phyloP scores from a whole-genome alignment of 768 basidiomycete species.

The Phaffia australis region DNA sequence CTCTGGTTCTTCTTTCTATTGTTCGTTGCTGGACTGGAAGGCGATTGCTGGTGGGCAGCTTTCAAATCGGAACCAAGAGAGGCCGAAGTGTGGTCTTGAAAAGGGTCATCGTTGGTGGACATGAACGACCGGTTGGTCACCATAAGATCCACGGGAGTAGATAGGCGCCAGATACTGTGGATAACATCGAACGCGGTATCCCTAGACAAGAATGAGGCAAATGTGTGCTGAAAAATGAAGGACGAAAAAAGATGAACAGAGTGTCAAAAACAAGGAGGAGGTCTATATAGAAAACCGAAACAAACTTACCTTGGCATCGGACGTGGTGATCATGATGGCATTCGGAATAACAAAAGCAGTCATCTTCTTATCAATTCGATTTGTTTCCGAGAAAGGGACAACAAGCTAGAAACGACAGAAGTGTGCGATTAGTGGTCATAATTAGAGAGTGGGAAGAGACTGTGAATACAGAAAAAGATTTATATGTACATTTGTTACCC shows the following conservation, averaged over 20 bases:
- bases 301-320: slow-evolving; percentile 42
- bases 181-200: slow-evolving; percentile 96
- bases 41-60: not conserved
- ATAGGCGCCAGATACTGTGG: slow-evolving; percentile 86
- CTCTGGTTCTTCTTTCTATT: not conserved
- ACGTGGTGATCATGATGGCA: slow-evolving; percentile 79
- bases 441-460: not conserved
- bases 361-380: slow-evolving; percentile 85
- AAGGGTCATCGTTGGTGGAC: not conserved
- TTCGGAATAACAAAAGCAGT: slow-evolving; percentile 96
- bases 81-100: not conserved
- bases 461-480: not conserved
- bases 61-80: not conserved
- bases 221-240: slow-evolving; percentile 61
- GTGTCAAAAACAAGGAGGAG: not conserved
- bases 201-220: slow-evolving; percentile 89
- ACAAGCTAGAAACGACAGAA: slow-evolving; percentile 48
- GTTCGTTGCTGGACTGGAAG: not conserved
- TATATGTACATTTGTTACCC: slow-evolving; percentile 82
- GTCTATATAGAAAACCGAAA: too few relatives aligned
- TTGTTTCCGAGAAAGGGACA: slow-evolving; percentile 79
- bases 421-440: not conserved
- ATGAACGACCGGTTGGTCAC: not conserved
- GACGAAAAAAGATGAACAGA: not conserved
- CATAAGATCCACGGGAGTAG: slow-evolving; percentile 31